Evolutionary conservation across 2,329 filamentous ascomycete species (phyloP).

Genomic region (Cytospora paraplurivora): DNA sequence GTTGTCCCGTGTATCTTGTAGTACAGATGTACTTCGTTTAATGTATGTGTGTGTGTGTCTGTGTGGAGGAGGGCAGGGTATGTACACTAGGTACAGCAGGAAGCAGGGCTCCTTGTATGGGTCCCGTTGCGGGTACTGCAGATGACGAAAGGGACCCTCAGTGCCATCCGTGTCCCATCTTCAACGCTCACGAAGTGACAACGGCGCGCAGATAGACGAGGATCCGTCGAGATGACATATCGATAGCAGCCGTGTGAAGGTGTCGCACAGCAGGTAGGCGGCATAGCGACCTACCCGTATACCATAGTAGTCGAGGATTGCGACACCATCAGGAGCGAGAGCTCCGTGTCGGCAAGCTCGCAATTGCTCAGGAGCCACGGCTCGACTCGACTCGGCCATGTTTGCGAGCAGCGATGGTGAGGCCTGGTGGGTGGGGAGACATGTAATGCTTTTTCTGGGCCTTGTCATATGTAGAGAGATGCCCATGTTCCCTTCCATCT

Average conservation of each 20-base stretch:
- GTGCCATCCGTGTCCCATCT: neutral
- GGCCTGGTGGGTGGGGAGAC: slow-evolving; percentile 2
- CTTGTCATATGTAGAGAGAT: slow-evolving; percentile 11
- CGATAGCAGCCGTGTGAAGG: slow-evolving; percentile 12
- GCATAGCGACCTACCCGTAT: slow-evolving; percentile 7
- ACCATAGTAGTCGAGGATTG: neutral
- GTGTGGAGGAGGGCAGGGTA: slow-evolving; percentile 11
- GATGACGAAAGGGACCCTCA: slow-evolving; percentile 7
- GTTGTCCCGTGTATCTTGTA: neutral
- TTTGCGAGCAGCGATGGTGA: neutral
- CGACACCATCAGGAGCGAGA: neutral
- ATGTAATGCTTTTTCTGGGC: slow-evolving; percentile 10
- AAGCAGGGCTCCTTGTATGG: slow-evolving; percentile 6
- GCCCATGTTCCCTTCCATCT: neutral
- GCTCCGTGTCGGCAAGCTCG: neutral
- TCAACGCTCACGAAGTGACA: neutral
- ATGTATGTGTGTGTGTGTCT: neutral
- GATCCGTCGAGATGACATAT: neutral
- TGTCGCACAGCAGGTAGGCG: slow-evolving; percentile 5
- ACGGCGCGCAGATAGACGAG: neutral
- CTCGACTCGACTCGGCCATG: neutral
- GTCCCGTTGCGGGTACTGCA: slow-evolving; percentile 14
- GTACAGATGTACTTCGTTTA: slow-evolving; percentile 16
- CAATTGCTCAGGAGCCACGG: neutral
- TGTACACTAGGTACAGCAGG: neutral